These are phyloP conservation scores for Piromyces finnis DNA, from an alignment of 192 early-diverging fungal species.

Conservation along the genomic window DNA sequence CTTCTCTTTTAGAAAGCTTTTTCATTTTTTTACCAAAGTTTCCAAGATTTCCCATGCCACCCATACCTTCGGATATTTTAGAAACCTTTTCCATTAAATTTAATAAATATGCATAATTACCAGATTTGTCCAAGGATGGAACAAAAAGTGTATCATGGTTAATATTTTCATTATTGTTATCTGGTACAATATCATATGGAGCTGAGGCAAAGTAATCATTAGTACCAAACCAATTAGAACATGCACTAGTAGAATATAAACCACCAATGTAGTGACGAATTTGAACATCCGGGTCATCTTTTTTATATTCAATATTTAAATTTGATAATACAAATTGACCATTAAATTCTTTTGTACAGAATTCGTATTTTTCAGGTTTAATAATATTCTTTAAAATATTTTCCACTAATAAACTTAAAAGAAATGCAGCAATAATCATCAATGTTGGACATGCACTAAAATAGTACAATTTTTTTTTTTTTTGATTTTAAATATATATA, in stretches of 20 bases:
- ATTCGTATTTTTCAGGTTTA: neutral
- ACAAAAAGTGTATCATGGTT: neutral
- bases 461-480: no score
- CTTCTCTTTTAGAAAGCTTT: no score
- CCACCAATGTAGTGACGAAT: neutral
- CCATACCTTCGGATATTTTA: neutral
- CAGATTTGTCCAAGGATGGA: neutral
- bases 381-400: neutral
- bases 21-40: no score
- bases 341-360: neutral
- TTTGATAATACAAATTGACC: neutral
- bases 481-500: no score
- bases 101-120: neutral
- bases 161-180: neutral
- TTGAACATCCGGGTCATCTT: neutral
- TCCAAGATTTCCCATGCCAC: neutral
- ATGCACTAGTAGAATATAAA: neutral
- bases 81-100: neutral
- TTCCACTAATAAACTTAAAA: neutral
- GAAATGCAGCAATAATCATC: neutral
- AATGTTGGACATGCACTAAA: neutral
- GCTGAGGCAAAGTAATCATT: neutral
- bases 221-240: neutral
- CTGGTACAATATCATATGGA: neutral
- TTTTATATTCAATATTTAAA: neutral